Evolutionary conservation across 2,329 filamentous ascomycete genomes (phyloP).

Genomic region (Dendryphion nanum): DNA sequence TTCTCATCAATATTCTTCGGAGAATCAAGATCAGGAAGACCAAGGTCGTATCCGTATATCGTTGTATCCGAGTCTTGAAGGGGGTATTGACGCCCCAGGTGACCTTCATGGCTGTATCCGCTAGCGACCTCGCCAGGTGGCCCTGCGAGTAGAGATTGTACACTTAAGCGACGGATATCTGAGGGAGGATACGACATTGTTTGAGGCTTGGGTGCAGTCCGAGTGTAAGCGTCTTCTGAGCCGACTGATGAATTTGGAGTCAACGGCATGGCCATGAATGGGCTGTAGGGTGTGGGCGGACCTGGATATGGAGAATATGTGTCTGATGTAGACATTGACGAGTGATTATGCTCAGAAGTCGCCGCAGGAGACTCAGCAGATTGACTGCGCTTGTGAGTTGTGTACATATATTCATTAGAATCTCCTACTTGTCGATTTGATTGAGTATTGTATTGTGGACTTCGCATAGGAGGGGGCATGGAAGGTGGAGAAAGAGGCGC

Average conservation of each 20-base stretch:
- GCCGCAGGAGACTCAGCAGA: conserved; percentile 24
- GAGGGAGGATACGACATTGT: conserved; percentile 38
- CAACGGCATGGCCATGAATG: conserved; percentile 44
- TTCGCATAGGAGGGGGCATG: conserved; percentile 28
- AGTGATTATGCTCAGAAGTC: conserved; percentile 9
- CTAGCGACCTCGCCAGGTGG: conserved; percentile 13
- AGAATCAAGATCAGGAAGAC: conserved; percentile 67
- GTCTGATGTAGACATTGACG: conserved; percentile 13
- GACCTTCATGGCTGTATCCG: conserved; percentile 38
- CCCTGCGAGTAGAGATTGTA: conserved; percentile 59
- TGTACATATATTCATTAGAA: conserved; percentile 14
- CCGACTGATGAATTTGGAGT: conserved; percentile 44
- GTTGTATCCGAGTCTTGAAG: conserved; percentile 33
- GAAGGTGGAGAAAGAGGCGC: conserved; percentile 18
- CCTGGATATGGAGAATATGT: conserved; percentile 40
- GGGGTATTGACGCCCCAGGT: conserved; percentile 37
- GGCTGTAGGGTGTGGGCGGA: conserved; percentile 41
- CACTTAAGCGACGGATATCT: conserved; percentile 56
- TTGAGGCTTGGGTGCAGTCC: conserved; percentile 18
- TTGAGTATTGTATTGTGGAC: conserved; percentile 5
- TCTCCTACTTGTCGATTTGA: conserved; percentile 8
- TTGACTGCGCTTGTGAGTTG: conserved; percentile 23
- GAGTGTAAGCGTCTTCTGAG: conserved; percentile 29
- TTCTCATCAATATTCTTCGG: conserved; percentile 68
- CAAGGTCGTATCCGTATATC: conserved; percentile 70